Evolutionary conservation across 1,284 basidiomycete species (phyloP), one percentile per base, ranked within the genome.

Genomic region (Rhodotorula sp.): DNA sequence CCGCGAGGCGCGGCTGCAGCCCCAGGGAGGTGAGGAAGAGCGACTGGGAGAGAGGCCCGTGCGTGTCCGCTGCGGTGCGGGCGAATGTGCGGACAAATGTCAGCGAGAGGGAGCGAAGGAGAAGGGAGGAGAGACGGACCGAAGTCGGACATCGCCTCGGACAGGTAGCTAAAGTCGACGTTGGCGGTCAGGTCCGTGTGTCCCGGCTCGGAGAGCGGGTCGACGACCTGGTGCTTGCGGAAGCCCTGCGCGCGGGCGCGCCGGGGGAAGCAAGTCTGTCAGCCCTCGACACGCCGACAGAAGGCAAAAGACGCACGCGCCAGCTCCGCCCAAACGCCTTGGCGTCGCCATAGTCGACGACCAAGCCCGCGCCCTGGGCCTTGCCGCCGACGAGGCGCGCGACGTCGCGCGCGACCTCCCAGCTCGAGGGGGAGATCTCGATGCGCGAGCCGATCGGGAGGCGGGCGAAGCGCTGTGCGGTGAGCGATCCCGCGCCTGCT

Each of bases 181-280:
- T 99, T 97, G 44, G 91, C 90, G 0, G 97, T 99, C 61, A 99
- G 83, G 81, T 99, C 97, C 58, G 91, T 91, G 59, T 90, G 85
- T 21, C 97, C 96, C 0, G 96, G 95, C 19, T 86, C 83, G 67
- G 90, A 85, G 79, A 99, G 95, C 0, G 92, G 86, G 79, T 95
- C 91, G 0, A 93, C 91, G 32, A 94, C 87, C 73, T 90, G 85
- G 81, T 99, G 97, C 39, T 88, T 84, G 77, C 89, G 89, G 85
- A 99, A 98, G 0, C 91, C 96, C 91, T 96, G 74, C 8, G 36
- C 50, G 41, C 32, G 57, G 53, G 34, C 1, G 21, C 5, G 44
- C 69, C 6, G 37, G 8, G 36, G 60, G 44, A 34, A 46, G 29
- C 22, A 21, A 50, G 39, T n/a, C 10, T 1, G 9, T 61, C 44